These are phyloP conservation scores for Cunninghamia lanceolata DNA, from an alignment of 75 land plant genomes.

Conservation along the genomic window DNA sequence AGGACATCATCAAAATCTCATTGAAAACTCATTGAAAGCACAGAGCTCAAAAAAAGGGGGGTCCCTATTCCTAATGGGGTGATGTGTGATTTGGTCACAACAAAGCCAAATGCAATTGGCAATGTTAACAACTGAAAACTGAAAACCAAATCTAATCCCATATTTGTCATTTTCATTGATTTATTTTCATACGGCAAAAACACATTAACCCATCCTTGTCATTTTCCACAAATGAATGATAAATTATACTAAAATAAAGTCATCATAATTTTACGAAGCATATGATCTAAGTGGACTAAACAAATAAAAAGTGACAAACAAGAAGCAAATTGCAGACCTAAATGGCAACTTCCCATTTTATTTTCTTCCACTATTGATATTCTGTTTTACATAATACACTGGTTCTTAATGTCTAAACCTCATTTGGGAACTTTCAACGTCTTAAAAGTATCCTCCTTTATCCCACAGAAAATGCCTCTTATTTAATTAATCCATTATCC, in stretches of 20 bases:
- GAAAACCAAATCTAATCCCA: background rate
- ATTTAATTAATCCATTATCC: no score
- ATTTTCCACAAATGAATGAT: background rate
- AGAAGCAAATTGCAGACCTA: background rate
- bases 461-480: background rate
- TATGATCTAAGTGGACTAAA: background rate
- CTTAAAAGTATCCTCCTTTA: background rate
- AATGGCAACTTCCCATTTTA: background rate
- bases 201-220: background rate
- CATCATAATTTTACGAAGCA: background rate
- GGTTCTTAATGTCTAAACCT: background rate
- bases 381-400: background rate
- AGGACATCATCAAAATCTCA: no score
- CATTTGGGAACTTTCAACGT: background rate
- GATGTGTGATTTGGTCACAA: no score
- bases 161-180: background rate
- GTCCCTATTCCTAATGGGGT: no score
- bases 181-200: background rate
- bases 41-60: no score
- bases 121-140: background rate
- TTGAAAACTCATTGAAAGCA: no score
- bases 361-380: background rate
- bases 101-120: background rate
- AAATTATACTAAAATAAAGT: background rate
- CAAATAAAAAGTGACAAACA: background rate